Evolutionary conservation across 192 early-diverging fungal species (phyloP), one percentile per base, ranked within the genome.

Genomic region (Podila epigama): DNA sequence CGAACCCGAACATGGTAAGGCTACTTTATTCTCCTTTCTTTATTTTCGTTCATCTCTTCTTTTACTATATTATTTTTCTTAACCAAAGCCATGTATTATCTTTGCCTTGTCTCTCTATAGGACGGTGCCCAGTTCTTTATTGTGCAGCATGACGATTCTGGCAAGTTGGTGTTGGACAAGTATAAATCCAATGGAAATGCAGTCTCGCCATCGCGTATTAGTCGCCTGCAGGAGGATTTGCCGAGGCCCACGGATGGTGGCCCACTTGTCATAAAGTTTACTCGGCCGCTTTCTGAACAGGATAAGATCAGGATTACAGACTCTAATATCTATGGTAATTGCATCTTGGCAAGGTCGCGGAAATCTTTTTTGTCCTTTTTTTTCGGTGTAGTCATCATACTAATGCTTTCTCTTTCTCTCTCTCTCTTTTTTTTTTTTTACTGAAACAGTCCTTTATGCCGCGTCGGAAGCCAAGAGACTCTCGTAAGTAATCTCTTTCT

Each of bases 1-100:
- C 44, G n/a, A 48, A 48, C 20, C 44, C 44, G n/a, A 48, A 48
- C 44, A 48, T 48, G 44, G 44, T 48, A 48, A 48, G 44, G 20
- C 4, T 5, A n/a, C n/a, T 13, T 0, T 4, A n/a, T n/a, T n/a
- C n/a, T n/a, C n/a, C n/a, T n/a, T n/a, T n/a, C n/a, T n/a, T n/a
- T n/a, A n/a, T n/a, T n/a, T n/a, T n/a, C n/a, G n/a, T n/a, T n/a
- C n/a, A n/a, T n/a, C n/a, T n/a, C n/a, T n/a, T n/a, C n/a, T n/a
- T n/a, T n/a, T n/a, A n/a, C n/a, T n/a, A n/a, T n/a, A 8, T 42
- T 13, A 12, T 42, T 42, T 8, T 42, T 42, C 12, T 3, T n/a
- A 42, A 12, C 4, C 44, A 1, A 22, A 48, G n/a, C 11, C n/a
- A 48, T 10, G 15, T 22, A 22, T 22, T n/a, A 1, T 44, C 7